Percentiles rank a stretch among this genome's conserved stretches.
These are phyloP conservation scores for Plasmodium yoelii DNA, from an alignment of 169 alveolate species.

Conservation along the genomic window DNA sequence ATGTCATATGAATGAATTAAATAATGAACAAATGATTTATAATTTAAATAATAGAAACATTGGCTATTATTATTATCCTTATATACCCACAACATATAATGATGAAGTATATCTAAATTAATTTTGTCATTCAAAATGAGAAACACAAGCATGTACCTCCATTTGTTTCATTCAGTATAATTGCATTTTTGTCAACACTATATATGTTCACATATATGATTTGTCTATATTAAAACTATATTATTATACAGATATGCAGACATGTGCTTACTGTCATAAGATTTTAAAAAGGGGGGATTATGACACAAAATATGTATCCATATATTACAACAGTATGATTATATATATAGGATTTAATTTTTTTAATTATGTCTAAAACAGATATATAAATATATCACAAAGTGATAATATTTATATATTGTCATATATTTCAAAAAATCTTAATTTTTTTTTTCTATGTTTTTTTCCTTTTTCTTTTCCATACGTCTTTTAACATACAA, in stretches of 20 bases:
- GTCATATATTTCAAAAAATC: too few relatives aligned
- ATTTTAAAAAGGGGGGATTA: too few relatives aligned
- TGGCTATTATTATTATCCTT: conserved; percentile 65
- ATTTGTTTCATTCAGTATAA: neutral
- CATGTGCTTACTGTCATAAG: too few relatives aligned
- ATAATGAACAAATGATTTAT: conserved; percentile 51
- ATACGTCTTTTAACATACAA: neutral
- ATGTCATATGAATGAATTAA: conserved; percentile 39
- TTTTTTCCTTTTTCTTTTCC: conserved; percentile 1
- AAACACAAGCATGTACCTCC: neutral
- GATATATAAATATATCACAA: too few relatives aligned
- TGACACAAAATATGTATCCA: too few relatives aligned
- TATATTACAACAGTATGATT: too few relatives aligned
- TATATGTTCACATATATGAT: neutral
- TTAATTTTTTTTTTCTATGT: neutral
- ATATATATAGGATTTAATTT: too few relatives aligned
- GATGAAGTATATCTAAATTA: conserved; percentile 64
- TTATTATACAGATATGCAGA: too few relatives aligned
- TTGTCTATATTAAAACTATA: neutral
- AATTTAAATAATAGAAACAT: conserved; percentile 52
- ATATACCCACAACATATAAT: conserved; percentile 8
- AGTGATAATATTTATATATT: too few relatives aligned
- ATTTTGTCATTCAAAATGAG: neutral
- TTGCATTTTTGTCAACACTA: neutral
- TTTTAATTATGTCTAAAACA: too few relatives aligned